Conservation (phyloP, 1,284 basidiomycete genomes). For the Cutaneotrichosporon cutaneum region DNA sequence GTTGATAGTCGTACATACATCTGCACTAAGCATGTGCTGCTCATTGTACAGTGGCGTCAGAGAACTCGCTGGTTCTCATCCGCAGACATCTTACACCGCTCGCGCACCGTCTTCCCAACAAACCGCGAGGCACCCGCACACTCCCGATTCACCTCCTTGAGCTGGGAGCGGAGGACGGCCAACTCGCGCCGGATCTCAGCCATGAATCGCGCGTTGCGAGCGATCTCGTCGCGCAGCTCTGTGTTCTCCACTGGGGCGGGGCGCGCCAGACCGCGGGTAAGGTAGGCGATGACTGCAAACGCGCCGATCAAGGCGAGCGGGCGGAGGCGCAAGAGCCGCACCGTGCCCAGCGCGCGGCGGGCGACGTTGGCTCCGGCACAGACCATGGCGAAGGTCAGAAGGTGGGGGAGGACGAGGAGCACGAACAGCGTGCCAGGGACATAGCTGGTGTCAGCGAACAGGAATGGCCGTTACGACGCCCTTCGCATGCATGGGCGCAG, state of each 20-base stretch:
- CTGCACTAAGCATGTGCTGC: too few species aligned
- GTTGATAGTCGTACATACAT: too few species aligned
- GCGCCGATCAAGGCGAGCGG: background rate
- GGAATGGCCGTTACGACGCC: too few species aligned
- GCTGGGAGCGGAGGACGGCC: background rate
- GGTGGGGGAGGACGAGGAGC: background rate
- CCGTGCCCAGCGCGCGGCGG: background rate
- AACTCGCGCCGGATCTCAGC: background rate
- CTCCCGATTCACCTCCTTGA: background rate
- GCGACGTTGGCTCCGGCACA: background rate
- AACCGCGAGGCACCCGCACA: background rate
- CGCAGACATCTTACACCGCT: background rate
- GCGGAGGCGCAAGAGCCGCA: background rate
- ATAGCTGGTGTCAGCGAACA: background rate
- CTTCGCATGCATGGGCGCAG: too few species aligned
- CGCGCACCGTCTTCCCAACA: background rate
- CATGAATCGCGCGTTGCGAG: background rate
- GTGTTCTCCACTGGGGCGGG: background rate
- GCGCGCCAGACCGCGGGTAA: background rate
- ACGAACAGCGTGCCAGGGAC: background rate
- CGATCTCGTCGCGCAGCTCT: background rate
- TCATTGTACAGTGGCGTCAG: background rate
- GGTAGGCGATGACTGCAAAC: background rate
- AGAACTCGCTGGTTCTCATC: background rate
- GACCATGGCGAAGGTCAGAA: background rate